Evolutionary conservation across 2,329 filamentous ascomycete species (phyloP).

Genomic region (Dothideomycetidae sp.): DNA sequence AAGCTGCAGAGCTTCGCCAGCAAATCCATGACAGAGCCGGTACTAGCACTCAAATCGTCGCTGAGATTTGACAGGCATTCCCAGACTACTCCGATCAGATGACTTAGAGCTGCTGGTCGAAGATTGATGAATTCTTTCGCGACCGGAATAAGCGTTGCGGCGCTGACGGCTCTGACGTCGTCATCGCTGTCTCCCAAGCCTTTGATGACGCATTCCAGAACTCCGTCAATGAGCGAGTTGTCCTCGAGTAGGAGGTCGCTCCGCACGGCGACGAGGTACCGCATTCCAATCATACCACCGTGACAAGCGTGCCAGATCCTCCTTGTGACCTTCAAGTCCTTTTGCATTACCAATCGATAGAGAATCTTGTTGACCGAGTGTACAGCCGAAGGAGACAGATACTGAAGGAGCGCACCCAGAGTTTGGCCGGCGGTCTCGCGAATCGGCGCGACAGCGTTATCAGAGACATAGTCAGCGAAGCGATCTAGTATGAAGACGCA

Average conservation of each 20-base stretch:
- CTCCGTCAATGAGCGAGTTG: constrained; percentile 75
- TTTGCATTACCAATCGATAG: constrained; percentile 82
- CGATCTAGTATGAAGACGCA: constrained; percentile 95
- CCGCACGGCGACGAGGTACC: constrained; percentile 87
- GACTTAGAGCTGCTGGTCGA: constrained; percentile 61
- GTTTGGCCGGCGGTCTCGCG: constrained; percentile 91
- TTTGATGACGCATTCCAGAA: constrained; percentile 86
- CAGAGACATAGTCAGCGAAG: constrained; percentile 94
- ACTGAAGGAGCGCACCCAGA: constrained; percentile 73
- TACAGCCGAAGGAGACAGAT: constrained; percentile 66
- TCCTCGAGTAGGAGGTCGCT: constrained; percentile 83
- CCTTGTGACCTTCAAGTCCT: constrained; percentile 57
- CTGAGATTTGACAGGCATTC: constrained; percentile 92
- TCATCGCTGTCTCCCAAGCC: constrained; percentile 83
- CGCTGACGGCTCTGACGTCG: constrained; percentile 91
- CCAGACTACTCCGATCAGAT: constrained; percentile 90
- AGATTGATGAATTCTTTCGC: constrained; percentile 86
- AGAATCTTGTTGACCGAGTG: constrained; percentile 72
- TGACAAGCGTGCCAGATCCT: constrained; percentile 91
- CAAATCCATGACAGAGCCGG: constrained; percentile 95
- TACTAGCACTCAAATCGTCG: constrained; percentile 92
- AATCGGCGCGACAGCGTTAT: constrained; percentile 92
- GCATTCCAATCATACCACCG: constrained; percentile 90
- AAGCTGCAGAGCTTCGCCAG: constrained; percentile 92
- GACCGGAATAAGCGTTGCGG: constrained; percentile 92